Base-by-base conservation (phyloP, 73 alveolate genomes). In the Paramecium pentaurelia region DNA sequence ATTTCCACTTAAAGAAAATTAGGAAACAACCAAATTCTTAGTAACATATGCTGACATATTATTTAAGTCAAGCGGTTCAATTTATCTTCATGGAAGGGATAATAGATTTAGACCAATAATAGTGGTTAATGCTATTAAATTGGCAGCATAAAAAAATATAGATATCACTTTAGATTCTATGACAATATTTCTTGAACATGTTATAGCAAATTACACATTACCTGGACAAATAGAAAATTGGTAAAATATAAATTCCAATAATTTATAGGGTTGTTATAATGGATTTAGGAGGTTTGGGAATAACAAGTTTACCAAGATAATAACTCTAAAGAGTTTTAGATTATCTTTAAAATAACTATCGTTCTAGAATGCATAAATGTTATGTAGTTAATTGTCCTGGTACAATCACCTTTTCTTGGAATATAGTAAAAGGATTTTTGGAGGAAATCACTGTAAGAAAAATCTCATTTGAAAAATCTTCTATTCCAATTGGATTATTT, bases 41-140 rank as follows among this genome's bases (percentile, higher is more conserved):
- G 91, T 80, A 80, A 54, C 9, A 3, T 25, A 0, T 45, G 30
- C 0, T 40, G 7, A 38, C 12, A 10, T 73, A 73, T 30, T n/a
- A 0, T 36, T 20, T 28, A 10, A 89, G 94, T 45, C 36, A 28
- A 89, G 51, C 4, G 96, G 96, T n/a, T 92, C 95, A 8, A 87
- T 93, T 18, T 93, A 93, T 75, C 37, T 93, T 44, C 96, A 93
- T 88, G 96, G 96, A n/a, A 64, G 96, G 38, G 96, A 93, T 73
- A 86, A 93, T 45, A 38, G 95, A 51, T 93, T 86, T 40, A 59
- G 96, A 34, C 96, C 96, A 60, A 54, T 93, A 49, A 71, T 93
- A 49, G 80, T 93, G 22, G 77, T 93, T 18, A 93, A 93, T 75
- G 95, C 94, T 22, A 47, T 40, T 25, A 93, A 83, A 59, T 77